These are phyloP conservation scores for Nepenthes mirabilis DNA, from an alignment of 148 eudicot genomes.

Conservation along the genomic window DNA sequence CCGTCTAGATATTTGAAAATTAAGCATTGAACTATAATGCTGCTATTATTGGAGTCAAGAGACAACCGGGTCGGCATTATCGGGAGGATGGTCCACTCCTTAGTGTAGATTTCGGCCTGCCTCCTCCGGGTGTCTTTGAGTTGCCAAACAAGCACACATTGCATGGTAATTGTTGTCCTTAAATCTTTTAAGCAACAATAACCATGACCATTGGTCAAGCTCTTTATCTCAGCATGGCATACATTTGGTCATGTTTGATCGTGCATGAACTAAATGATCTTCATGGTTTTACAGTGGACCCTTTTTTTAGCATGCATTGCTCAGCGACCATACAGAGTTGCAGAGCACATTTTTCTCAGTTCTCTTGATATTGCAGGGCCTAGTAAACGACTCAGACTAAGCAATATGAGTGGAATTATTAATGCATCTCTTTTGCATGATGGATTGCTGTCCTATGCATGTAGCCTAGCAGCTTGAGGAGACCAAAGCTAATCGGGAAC, in stretches of 20 bases:
- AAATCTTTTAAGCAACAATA: background rate
- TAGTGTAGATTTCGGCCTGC: slow-evolving; percentile 64
- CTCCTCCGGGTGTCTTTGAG: slow-evolving; percentile 83
- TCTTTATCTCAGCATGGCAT: too few relatives aligned
- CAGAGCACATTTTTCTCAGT: slow-evolving; percentile 14
- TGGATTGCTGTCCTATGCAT: background rate
- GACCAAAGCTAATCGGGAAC: too few relatives aligned
- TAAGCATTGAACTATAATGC: slow-evolving; percentile 55
- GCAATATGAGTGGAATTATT: slow-evolving; percentile 22
- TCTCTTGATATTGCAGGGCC: slow-evolving; percentile 21
- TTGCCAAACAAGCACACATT: slow-evolving; percentile 28
- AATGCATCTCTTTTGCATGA: background rate
- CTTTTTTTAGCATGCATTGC: background rate
- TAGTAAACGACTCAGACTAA: slow-evolving; percentile 17
- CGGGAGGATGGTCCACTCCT: slow-evolving; percentile 76
- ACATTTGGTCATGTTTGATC: too few relatives aligned
- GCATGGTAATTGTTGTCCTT: slow-evolving; percentile 24
- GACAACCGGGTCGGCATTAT: slow-evolving; percentile 69
- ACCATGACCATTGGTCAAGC: background rate
- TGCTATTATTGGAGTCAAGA: slow-evolving; percentile 80
- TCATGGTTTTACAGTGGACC: background rate
- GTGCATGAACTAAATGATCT: too few relatives aligned
- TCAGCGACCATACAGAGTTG: slow-evolving; percentile 22
- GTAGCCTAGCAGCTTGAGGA: too few relatives aligned
- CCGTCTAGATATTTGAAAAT: slow-evolving; percentile 83